A percentile compares a stretch with the other conserved stretches of the same genome.
phyloP scores from a whole-genome alignment of 1,284 basidiomycete species.

The Takashimella koratensis region DNA sequence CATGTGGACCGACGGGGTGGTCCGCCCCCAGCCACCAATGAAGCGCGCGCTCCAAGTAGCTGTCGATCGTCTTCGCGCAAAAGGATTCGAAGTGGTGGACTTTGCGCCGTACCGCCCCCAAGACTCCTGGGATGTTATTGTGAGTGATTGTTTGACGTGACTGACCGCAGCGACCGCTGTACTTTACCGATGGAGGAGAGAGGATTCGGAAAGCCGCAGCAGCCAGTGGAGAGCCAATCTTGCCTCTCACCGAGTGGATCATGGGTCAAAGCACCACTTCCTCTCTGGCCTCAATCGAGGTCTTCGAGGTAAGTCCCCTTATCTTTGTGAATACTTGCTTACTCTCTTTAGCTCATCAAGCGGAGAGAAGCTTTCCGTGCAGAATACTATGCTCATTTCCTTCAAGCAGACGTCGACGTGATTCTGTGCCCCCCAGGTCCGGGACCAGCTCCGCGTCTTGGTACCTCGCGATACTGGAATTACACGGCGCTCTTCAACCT shows the following conservation, averaged over 20 bases:
- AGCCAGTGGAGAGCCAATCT: conserved; percentile 31
- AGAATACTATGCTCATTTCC: conserved; percentile 28
- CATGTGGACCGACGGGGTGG: conserved; percentile 47
- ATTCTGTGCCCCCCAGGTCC: conserved; percentile 39
- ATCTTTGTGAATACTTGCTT: background rate
- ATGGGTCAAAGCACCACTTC: conserved; percentile 11
- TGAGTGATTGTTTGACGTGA: conserved; percentile 8
- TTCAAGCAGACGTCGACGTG: conserved; percentile 30
- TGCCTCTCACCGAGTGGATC: conserved; percentile 40
- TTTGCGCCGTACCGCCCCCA: conserved; percentile 21
- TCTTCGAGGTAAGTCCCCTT: conserved; percentile 25
- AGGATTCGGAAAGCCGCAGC: conserved; percentile 16
- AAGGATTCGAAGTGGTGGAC: conserved; percentile 33
- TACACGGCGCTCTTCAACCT: conserved; percentile 66
- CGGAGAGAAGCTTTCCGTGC: conserved; percentile 33
- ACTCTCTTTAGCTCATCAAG: conserved; percentile 23
- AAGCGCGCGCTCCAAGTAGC: conserved; percentile 39
- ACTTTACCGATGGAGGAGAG: conserved; percentile 41
- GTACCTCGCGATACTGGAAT: conserved; percentile 40
- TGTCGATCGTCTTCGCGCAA: conserved; percentile 23
- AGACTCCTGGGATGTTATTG: conserved; percentile 34
- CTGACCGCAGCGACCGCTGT: conserved; percentile 23
- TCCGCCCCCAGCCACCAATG: conserved; percentile 45
- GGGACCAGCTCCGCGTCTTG: conserved; percentile 35
- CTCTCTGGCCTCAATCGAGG: conserved; percentile 21